Evolutionary conservation across 768 basidiomycete species (phyloP).

Genomic region (Cystobasidium ongulense): DNA sequence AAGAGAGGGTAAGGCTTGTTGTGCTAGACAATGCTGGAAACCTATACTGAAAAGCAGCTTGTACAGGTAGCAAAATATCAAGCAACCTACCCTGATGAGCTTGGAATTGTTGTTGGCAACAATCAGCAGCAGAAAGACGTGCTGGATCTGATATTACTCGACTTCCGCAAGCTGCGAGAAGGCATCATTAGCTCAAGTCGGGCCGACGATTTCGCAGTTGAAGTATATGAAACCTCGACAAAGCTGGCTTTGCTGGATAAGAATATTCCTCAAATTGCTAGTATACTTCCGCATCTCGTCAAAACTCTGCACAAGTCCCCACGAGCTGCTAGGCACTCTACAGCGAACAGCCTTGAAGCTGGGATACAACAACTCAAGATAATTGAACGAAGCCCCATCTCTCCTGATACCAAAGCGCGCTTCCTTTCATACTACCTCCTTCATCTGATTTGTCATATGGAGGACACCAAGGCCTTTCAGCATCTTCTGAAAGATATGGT

Average conservation of each 20-base stretch:
- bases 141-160: constrained; percentile 14
- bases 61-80: constrained; percentile 14
- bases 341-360: background rate
- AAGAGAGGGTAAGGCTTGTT: background rate
- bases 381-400: background rate
- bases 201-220: constrained; percentile 26
- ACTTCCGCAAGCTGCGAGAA: constrained; percentile 30
- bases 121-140: constrained; percentile 3
- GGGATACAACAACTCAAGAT: background rate
- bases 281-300: constrained; percentile 25
- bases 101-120: constrained; percentile 2
- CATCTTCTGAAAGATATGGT: background rate
- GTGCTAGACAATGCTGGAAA: background rate
- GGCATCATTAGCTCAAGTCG: constrained; percentile 27
- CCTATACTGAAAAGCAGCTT: background rate
- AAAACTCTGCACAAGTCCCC: constrained; percentile 8
- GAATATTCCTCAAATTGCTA: constrained; percentile 25
- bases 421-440: constrained; percentile 27
- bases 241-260: constrained; percentile 27
- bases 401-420: background rate
- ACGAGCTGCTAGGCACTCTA: background rate
- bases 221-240: constrained; percentile 31
- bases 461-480: constrained; percentile 10
- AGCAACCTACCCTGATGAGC: constrained; percentile 17
- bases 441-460: constrained; percentile 16